Evolutionary conservation across 2,329 filamentous ascomycete species (phyloP), one percentile per base, ranked within the genome.

Genomic region (Aspergillus sp.): DNA sequence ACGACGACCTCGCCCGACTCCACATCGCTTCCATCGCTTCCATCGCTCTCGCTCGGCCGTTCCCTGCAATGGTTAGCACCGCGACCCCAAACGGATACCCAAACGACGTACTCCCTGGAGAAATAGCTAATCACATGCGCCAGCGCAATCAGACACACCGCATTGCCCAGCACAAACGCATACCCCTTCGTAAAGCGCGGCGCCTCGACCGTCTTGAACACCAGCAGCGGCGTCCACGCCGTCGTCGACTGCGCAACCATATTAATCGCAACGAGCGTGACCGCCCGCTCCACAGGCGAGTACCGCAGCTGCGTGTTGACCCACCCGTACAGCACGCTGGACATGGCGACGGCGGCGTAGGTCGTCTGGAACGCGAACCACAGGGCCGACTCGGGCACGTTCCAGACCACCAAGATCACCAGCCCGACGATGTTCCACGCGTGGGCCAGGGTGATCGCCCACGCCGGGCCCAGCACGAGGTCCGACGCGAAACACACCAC

Each of bases 291-390:
- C 0, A 73, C 75, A 0, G 62, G 55, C 9, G 63, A 64, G 38
- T 59, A 58, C 3, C 74, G 72, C 2, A 83, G 64, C 31, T 76
- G 71, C 10, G 71, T 78, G 54, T 84, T 84, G 3, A 81, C 75
- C 79, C 81, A 83, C 3, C 81, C 80, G 49, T 83, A 78, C 5
- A 84, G 66, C 3, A 82, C 78, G 45, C 77, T 81, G 0, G 80
- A 81, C 68, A 83, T 76, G 0, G 81, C 75, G 4, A 76, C 73
- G 0, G 79, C 71, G 0, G 74, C 74, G 58, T 79, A 82, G 0
- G 73, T 78, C 0, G 76, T 80, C 48, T 71, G 67, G 56, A 81
- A 82, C 0, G 78, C 79, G 48, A 81, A 81, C 79, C 80, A 84
- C 14, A 76, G 70, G 0, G 80, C 78, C 0, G 73, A 61, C 52